Evolutionary conservation across 2,329 filamentous ascomycete genomes (phyloP), one percentile per base, ranked within the genome.

Genomic region (Lecanicillium sp.): DNA sequence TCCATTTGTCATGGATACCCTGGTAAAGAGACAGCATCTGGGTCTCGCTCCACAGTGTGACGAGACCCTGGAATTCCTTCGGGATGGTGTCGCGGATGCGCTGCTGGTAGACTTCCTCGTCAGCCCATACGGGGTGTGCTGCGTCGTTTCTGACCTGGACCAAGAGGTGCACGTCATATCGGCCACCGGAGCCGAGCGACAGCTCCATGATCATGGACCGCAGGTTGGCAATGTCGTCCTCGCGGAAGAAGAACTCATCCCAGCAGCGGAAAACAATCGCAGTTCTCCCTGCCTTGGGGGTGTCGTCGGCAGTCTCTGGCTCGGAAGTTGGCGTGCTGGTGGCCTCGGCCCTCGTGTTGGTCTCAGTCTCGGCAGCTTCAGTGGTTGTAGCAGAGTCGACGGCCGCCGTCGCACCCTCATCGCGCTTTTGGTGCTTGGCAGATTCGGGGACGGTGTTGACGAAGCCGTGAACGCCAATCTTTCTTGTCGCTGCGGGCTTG

Each of bases 1-100:
- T 69, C 65, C 83, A 90, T 38, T 86, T 80, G 53, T 94, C 88
- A 60, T 88, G 84, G 21, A 95, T 83, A 41, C 86, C 88, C 44
- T 93, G 86, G 66, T 97, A 98, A 57, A 95, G 77, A 50, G 90
- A 79, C 45, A 85, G 75, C 90, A 97, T 96, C 66, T 96, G 90
- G 20, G 86, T 84, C 65, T 95, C 90, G 1, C 88, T 93, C 93
- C 93, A 98, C 6, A 97, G 75, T 0, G 87, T 95, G 17, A 87
- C 87, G 61, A 98, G 83, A 39, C 87, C 87, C 55, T 79, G 84
- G 68, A 98, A 96, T 61, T 98, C 93, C 54, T 81, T 75, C 0
- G 93, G 87, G 11, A 91, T 77, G 21, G 79, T 78, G 42, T 85
- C 79, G 44, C 79, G 72, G 62, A 86, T 84, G 49, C 75, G 84